Base-by-base conservation (phyloP, 2,329 filamentous ascomycete genomes). In the Endoconidiophora laricicola region DNA sequence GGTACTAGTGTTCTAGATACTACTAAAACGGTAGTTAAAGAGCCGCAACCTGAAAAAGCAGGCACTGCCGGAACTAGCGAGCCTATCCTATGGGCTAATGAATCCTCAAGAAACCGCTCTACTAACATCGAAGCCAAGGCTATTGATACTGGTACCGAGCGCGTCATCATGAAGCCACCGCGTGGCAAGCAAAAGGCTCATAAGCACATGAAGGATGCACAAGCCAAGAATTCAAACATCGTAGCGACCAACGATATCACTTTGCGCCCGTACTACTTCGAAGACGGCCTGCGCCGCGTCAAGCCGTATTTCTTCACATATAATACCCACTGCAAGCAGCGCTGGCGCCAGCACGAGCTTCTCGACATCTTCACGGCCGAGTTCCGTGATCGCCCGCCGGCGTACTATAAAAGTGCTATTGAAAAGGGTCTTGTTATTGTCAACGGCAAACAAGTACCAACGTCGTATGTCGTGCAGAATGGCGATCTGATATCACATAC, bases 401-500 rank as follows among this genome's bases (percentile, higher is more conserved):
- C 84, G 58, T 98, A 98, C 67, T 98, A 96, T 67, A 81, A 77
- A 66, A 69, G 79, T 57, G 86, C 90, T 46, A 93, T 98, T 65
- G 75, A 84, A 60, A 71, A 70, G 2, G 91, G 91, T 39, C 73
- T 76, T 54, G 86, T 98, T 45, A 73, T 76, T 29, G 74, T 96
- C 58, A 91, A 95, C 63, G 83, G 84, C 48, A 79, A 85, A 58
- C 66, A 65, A 18, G 78, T 85, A 3, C 72, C 76, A 0, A 76
- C 81, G 2, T 69, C 81, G 55, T 79, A 86, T 49, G 68, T 83
- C 39, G 71, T 96, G 47, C 81, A 81, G 59, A 96, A 98, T 60
- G 91, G 91, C 55, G 84, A 95, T 60, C 68, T 94, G 50, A 81
- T 98, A 49, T 90, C 85, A 9, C 91, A 98, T 65, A 95, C 87